A percentile compares a stretch with the other conserved stretches of the same genome.
Evolutionary conservation across 441 rosid genomes (phyloP).

Genomic region (Bruguiera hainesii): DNA sequence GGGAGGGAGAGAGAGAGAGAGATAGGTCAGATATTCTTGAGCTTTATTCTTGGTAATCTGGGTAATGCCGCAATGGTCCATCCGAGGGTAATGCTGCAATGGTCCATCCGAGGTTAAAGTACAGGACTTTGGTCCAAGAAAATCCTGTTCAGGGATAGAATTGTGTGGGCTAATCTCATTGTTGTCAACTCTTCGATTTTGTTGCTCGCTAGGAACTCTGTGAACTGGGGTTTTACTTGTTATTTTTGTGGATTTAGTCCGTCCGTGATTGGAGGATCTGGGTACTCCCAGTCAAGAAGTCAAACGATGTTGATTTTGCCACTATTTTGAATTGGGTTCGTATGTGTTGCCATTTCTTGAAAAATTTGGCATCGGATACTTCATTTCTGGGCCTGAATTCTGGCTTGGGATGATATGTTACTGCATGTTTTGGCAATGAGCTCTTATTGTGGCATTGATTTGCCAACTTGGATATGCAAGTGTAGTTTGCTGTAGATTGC

Average conservation of each 20-base stretch:
- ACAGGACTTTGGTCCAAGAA: not conserved
- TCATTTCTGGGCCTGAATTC: not conserved
- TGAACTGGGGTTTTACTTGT: conserved; percentile 18
- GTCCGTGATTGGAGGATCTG: conserved; percentile 13
- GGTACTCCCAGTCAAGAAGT: not conserved
- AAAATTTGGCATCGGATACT: conserved; percentile 4
- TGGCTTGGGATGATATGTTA: not conserved
- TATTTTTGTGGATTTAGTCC: conserved; percentile 6
- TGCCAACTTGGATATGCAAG: conserved; percentile 10
- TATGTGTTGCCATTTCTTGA: conserved; percentile 3
- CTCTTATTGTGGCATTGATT: not conserved
- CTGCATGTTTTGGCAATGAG: not conserved
- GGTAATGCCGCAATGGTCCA: conserved; percentile 31
- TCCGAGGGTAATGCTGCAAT: conserved; percentile 32
- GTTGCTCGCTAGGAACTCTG: conserved; percentile 12
- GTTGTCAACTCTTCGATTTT: conserved; percentile 10
- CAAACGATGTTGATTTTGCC: conserved; percentile 7
- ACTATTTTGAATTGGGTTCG: conserved; percentile 9
- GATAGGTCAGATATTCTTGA: conserved; percentile 18
- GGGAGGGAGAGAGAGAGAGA: conserved; percentile 4
- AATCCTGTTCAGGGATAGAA: conserved; percentile 10
- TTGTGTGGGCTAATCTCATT: conserved; percentile 11
- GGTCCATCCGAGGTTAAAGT: conserved; percentile 7
- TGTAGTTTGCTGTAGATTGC: conserved; percentile 28
- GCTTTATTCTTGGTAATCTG: conserved; percentile 21